Conservation (phyloP, 257 asterid genomes). For the Ligustrum vulgare region DNA sequence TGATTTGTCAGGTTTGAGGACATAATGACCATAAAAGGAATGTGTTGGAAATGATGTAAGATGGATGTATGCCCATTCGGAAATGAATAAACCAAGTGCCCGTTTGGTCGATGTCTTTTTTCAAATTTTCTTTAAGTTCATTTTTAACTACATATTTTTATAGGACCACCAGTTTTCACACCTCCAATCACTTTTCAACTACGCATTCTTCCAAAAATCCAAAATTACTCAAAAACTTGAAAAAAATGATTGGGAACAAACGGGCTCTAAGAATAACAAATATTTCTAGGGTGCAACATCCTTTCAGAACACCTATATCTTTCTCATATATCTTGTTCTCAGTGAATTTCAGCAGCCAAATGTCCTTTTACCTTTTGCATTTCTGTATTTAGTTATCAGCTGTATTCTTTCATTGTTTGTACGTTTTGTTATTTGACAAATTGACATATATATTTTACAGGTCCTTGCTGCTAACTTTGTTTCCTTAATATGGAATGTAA, state of each 20-base stretch:
- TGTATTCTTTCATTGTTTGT: neutral
- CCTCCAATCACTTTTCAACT: too few relatives aligned
- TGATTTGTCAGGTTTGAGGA: neutral
- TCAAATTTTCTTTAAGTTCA: too few relatives aligned
- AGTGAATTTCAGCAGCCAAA: neutral
- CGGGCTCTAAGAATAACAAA: too few relatives aligned
- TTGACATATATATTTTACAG: slow-evolving; percentile 37
- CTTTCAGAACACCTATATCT: neutral
- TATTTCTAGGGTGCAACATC: neutral
- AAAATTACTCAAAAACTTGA: too few relatives aligned
- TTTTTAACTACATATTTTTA: too few relatives aligned
- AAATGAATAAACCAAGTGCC: neutral
- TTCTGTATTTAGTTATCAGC: neutral
- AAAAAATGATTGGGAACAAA: too few relatives aligned
- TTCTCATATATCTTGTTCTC: neutral
- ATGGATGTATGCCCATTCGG: neutral
- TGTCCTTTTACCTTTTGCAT: neutral
- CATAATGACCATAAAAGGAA: neutral
- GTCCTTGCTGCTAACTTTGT: slow-evolving; percentile 88
- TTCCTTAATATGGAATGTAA: slow-evolving; percentile 76
- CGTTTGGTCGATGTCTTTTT: too few relatives aligned
- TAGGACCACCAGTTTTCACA: too few relatives aligned
- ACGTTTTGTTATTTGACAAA: neutral
- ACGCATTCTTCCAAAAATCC: too few relatives aligned
- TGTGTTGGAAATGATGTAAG: neutral